A percentile compares a stretch with the other conserved stretches of the same genome.
Evolutionary conservation across 306 rosid species (phyloP).

Genomic region (Argentina anserina): DNA sequence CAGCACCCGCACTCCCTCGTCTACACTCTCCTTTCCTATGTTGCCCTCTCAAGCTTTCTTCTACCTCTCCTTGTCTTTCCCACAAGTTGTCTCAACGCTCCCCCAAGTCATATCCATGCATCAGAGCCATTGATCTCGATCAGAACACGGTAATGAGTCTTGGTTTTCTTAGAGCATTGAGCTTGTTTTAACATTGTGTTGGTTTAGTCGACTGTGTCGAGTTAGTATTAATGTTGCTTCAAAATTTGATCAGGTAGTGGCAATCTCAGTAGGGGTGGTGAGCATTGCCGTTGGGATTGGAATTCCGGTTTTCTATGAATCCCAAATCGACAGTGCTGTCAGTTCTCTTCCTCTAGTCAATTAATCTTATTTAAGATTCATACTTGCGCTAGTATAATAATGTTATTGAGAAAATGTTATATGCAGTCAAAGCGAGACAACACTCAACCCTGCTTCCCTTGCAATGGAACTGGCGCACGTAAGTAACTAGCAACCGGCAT

Average conservation of each 20-base stretch:
- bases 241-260: constrained; percentile 52
- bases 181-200: neutral
- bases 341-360: constrained; percentile 15
- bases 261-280: constrained; percentile 73
- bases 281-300: constrained; percentile 86
- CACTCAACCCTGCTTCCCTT: constrained; percentile 94
- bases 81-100: constrained; percentile 42
- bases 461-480: constrained; percentile 95
- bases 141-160: constrained; percentile 65
- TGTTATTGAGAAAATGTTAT: constrained; percentile 5
- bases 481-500: constrained; percentile 26
- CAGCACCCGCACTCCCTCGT: constrained; percentile 46
- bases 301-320: constrained; percentile 81
- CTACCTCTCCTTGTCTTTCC: constrained; percentile 21
- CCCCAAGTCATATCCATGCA: constrained; percentile 56
- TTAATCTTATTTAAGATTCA: too few relatives aligned
- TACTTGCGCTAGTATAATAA: neutral
- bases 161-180: neutral
- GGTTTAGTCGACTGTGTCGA: neutral
- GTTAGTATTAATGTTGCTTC: neutral
- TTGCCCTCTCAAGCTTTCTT: constrained; percentile 52
- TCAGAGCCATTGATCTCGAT: constrained; percentile 84
- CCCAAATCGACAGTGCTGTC: constrained; percentile 87
- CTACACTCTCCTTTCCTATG: constrained; percentile 62
- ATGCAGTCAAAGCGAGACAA: constrained; percentile 84